Evolutionary conservation across 2,329 filamentous ascomycete species (phyloP).

Genomic region (Balansia obtecta): DNA sequence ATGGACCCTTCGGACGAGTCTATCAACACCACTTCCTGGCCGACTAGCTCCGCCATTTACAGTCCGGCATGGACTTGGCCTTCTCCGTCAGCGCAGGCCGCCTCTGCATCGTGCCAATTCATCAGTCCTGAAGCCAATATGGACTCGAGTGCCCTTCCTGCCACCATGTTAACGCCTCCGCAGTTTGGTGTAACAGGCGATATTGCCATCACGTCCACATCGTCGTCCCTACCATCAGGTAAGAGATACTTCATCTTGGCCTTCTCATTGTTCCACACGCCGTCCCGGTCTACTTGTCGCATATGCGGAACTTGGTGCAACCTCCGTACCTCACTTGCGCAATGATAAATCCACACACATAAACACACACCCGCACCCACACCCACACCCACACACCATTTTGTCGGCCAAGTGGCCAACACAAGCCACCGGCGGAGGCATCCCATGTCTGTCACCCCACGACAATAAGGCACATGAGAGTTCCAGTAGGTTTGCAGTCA

Average conservation of each 20-base stretch:
- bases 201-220: background rate
- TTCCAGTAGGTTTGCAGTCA: background rate
- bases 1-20: background rate
- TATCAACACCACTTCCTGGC: background rate
- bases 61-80: slow-evolving; percentile 7
- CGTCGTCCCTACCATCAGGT: slow-evolving; percentile 1
- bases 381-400: background rate
- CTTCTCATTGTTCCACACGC: background rate
- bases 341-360: too few species aligned
- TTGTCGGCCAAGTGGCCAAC: background rate
- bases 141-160: background rate
- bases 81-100: background rate
- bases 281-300: background rate
- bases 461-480: background rate
- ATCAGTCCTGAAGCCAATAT: background rate
- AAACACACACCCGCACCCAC: too few species aligned
- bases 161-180: background rate
- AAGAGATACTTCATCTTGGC: background rate
- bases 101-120: background rate
- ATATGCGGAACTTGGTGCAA: background rate
- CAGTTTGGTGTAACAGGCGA: background rate
- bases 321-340: too few species aligned
- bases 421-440: background rate
- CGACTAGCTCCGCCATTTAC: background rate
- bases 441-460: background rate